These are phyloP conservation scores for Phalaenopsis hybrid DNA, from an alignment of 116 monocot species.

Conservation along the genomic window DNA sequence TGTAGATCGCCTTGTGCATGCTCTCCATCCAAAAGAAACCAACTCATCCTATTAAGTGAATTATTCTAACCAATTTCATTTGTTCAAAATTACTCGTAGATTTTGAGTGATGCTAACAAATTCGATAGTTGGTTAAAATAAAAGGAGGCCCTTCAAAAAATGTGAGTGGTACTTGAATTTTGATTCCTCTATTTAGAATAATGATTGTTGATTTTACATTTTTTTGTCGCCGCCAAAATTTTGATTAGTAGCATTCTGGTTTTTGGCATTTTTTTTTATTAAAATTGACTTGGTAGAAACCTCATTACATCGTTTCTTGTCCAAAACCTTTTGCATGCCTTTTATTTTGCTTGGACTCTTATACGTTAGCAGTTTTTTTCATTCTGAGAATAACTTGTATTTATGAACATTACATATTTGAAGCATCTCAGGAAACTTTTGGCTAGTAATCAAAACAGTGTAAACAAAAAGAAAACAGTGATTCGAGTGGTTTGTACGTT, in stretches of 20 bases:
- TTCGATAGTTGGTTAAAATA: constrained; percentile 73
- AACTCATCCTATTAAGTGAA: neutral
- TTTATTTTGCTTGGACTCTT: neutral
- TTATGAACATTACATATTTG: neutral
- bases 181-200: neutral
- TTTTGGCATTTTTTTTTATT: neutral
- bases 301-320: too few species aligned
- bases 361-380: neutral
- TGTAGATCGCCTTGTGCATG: neutral
- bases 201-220: neutral
- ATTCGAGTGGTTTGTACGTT: too few species aligned
- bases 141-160: constrained; percentile 67
- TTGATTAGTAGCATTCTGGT: neutral
- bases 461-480: too few species aligned
- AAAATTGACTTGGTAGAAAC: neutral
- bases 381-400: neutral
- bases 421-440: neutral
- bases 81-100: constrained; percentile 28
- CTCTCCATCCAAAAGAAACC: neutral
- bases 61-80: neutral
- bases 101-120: constrained; percentile 59
- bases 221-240: neutral
- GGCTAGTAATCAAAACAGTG: neutral
- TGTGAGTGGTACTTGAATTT: constrained; percentile 27
- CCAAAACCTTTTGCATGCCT: neutral